Evolutionary conservation across 225 moss, liverwort and hornwort genomes (phyloP), one percentile per base, ranked within the genome.

Genomic region (Climacium dendroides): DNA sequence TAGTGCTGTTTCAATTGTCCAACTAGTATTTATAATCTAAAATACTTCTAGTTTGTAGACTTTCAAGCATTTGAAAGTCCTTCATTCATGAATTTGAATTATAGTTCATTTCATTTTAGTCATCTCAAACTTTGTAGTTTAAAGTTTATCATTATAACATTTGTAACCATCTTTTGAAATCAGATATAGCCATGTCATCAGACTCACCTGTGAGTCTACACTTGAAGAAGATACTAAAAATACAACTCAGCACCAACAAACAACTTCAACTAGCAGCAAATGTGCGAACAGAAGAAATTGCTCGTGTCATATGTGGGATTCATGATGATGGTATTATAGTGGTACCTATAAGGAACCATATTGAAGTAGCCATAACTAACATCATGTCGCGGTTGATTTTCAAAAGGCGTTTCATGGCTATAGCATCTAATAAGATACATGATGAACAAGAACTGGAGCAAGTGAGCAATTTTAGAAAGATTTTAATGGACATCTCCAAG

Each of bases 401-500:
- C 43, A 43, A 71, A 71, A 71, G 15, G 28, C 9, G 9, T 26
- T 71, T 71, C 15, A 71, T 43, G 28, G 9, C 3, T 15, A 8
- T 28, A 0, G 15, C 71, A 16, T 28, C 9, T 0, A 3, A 5
- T 1, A 71, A 71, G 3, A 41, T 8, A 9, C 16, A 43, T 71
- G 7, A 71, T 45, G 43, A 71, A 26, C 8, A 71, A 43, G 71
- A 71, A 43, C 7, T 28, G 1, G 15, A 71, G 43, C 43, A 43
- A 71, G 71, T 43, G 16, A 43, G 16, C 2, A 71, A 3, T 16
- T 43, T 71, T 9, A 28, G 7, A 43, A 43, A 26, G 43, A 43
- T 71, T 43, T 43, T 71, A 28, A 2, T 0, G 7, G 71, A 71
- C 5, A 2, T 71, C 1, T 3, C 5, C 1, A 4, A 19, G 5